A percentile compares a stretch with the other conserved stretches of the same genome.
Evolutionary conservation across 768 basidiomycete species (phyloP).

Genomic region (Leucosporidium creatinivorum): DNA sequence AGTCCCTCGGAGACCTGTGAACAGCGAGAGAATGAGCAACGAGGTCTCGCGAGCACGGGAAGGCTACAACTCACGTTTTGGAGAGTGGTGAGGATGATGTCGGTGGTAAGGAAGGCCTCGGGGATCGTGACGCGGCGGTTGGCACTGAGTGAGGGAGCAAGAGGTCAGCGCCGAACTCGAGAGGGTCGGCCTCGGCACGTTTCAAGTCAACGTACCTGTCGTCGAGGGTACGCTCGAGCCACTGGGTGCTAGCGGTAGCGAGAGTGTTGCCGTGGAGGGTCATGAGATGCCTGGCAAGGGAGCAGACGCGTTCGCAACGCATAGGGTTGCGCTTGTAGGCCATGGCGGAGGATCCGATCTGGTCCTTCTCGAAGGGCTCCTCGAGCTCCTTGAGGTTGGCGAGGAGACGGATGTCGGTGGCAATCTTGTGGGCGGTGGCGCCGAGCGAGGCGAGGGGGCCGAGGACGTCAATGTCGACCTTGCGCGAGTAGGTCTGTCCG

Average conservation of each 20-base stretch:
- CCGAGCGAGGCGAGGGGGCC: slow-evolving; percentile 79
- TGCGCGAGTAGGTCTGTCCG: slow-evolving; percentile 96
- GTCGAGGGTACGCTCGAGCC: slow-evolving; percentile 97
- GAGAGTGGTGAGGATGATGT: slow-evolving; percentile 88
- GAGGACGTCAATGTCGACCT: slow-evolving; percentile 90
- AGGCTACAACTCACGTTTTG: slow-evolving; percentile 53
- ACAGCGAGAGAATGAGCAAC: neutral
- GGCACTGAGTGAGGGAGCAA: slow-evolving; percentile 51
- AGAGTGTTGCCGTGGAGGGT: slow-evolving; percentile 90
- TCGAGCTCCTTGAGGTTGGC: slow-evolving; percentile 98
- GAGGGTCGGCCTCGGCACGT: neutral
- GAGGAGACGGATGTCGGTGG: slow-evolving; percentile 85
- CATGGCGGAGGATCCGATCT: slow-evolving; percentile 90
- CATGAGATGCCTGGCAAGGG: slow-evolving; percentile 92
- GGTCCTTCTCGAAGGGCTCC: slow-evolving; percentile 97
- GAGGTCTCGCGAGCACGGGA: neutral
- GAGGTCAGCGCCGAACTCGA: slow-evolving; percentile 9
- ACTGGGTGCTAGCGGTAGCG: slow-evolving; percentile 90
- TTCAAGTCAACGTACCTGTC: slow-evolving; percentile 58
- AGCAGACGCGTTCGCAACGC: slow-evolving; percentile 96
- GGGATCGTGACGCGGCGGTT: slow-evolving; percentile 92
- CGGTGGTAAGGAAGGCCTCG: slow-evolving; percentile 92
- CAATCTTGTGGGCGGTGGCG: slow-evolving; percentile 95
- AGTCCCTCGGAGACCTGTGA: slow-evolving; percentile 74
- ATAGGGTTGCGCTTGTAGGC: slow-evolving; percentile 99